A percentile compares a stretch with the other conserved stretches of the same genome.
Conservation (phyloP, 208 protist species). For the Wallacemonas sp. region DNA sequence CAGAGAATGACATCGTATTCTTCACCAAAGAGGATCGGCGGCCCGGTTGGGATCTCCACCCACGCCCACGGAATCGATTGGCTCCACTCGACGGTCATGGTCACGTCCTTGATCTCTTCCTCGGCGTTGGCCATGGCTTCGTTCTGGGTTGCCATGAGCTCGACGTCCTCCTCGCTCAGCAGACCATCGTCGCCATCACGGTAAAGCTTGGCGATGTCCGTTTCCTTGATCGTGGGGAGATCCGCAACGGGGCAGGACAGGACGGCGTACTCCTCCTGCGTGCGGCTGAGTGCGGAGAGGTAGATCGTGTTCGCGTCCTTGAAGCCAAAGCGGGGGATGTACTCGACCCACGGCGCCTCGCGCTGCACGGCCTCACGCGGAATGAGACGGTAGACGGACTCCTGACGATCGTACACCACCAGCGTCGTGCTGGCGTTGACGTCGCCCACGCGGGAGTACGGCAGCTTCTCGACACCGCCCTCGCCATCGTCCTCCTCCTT, state of each 20-base stretch:
- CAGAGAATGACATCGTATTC: conserved; percentile 56
- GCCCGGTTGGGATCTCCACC: conserved; percentile 53
- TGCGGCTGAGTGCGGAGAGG: conserved; percentile 58
- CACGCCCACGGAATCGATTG: conserved; percentile 76
- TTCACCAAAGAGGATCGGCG: conserved; percentile 53
- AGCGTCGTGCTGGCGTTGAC: conserved; percentile 63
- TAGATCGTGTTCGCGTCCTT: conserved; percentile 68
- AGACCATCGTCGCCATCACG: conserved; percentile 19
- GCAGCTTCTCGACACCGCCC: conserved; percentile 55
- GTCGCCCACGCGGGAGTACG: conserved; percentile 80
- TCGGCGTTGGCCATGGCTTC: conserved; percentile 16
- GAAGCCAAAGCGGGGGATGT: conserved; percentile 85
- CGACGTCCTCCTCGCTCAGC: conserved; percentile 10
- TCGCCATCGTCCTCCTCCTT: conserved; percentile 21
- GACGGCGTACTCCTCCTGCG: conserved; percentile 67
- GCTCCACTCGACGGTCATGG: conserved; percentile 44
- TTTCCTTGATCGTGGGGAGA: conserved; percentile 44
- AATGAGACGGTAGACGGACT: conserved; percentile 40
- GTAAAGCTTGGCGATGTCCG: conserved; percentile 32
- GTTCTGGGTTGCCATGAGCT: conserved; percentile 5
- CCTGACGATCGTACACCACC: conserved; percentile 50
- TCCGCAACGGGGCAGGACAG: conserved; percentile 55
- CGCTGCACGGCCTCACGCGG: conserved; percentile 36
- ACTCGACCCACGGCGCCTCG: conserved; percentile 73
- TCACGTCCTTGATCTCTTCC: conserved; percentile 4